phyloP scores from a whole-genome alignment of 345 rosid species.

The Alliaria petiolata region DNA sequence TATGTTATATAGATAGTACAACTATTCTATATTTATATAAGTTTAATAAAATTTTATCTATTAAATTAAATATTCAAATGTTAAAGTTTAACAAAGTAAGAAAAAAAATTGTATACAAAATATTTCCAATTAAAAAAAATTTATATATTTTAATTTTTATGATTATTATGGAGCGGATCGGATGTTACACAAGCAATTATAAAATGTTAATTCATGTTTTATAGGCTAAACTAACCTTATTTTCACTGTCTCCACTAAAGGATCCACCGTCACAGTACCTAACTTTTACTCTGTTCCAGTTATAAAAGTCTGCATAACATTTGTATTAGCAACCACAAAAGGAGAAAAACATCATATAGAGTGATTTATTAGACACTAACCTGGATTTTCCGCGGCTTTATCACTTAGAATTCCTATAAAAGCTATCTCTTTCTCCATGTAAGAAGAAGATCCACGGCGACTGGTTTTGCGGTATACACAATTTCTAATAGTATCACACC shows the following conservation, averaged over 20 bases:
- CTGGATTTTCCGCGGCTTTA: constrained; percentile 69
- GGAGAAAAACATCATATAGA: not conserved
- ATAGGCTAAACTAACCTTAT: constrained; percentile 42
- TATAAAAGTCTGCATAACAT: constrained; percentile 70
- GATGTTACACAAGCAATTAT: not conserved
- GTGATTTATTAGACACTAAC: constrained; percentile 27
- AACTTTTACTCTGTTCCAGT: constrained; percentile 91
- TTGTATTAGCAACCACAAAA: not conserved
- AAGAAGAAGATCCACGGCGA: constrained; percentile 71
- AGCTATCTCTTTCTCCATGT: constrained; percentile 77
- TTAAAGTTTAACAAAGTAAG: too few species aligned
- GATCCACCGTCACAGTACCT: constrained; percentile 98
- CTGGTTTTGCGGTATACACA: constrained; percentile 75
- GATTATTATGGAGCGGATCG: too few species aligned
- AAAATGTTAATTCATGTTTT: not conserved
- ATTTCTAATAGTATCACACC: constrained; percentile 76
- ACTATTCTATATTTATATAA: too few species aligned
- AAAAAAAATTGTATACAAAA: too few species aligned
- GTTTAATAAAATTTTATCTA: too few species aligned
- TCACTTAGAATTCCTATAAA: constrained; percentile 81
- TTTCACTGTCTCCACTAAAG: constrained; percentile 67
- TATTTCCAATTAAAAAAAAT: too few species aligned
- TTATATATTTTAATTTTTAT: too few species aligned
- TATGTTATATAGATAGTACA: too few species aligned
- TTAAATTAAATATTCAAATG: too few species aligned